Evolutionary conservation across 2,329 filamentous ascomycete species (phyloP).

Genomic region (Colletotrichum agaves): DNA sequence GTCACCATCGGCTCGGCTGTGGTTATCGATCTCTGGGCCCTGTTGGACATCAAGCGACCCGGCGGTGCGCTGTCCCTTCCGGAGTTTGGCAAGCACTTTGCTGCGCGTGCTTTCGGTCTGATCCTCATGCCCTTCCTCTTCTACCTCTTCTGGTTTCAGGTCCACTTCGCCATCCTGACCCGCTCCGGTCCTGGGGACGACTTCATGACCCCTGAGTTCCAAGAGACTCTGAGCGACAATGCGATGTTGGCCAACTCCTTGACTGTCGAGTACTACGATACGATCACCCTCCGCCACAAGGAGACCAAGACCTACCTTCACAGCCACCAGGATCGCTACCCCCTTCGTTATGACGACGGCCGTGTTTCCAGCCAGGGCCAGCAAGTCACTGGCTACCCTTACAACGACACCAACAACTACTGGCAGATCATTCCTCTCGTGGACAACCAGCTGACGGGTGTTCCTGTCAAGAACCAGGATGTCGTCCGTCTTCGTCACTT

Average conservation of each 20-base stretch:
- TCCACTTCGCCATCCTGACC: constrained; percentile 91
- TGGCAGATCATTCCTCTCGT: constrained; percentile 88
- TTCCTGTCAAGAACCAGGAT: constrained; percentile 83
- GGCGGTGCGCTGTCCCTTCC: constrained; percentile 82
- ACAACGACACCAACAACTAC: constrained; percentile 98
- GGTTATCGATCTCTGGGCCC: constrained; percentile 92
- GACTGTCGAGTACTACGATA: constrained; percentile 89
- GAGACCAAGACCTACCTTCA: constrained; percentile 97
- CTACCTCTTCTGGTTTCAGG: constrained; percentile 99
- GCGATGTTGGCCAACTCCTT: constrained; percentile 88
- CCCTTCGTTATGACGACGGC: constrained; percentile 95
- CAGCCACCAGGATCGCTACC: constrained; percentile 90
- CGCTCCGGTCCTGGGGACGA: constrained; percentile 95
- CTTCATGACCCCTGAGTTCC: constrained; percentile 98
- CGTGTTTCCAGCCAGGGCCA: constrained; percentile 97
- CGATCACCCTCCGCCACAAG: constrained; percentile 90
- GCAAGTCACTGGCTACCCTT: constrained; percentile 97
- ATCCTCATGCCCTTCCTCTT: constrained; percentile 95
- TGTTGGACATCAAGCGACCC: constrained; percentile 87
- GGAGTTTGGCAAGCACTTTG: constrained; percentile 90
- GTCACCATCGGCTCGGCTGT: constrained; percentile 96
- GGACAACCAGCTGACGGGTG: constrained; percentile 67
- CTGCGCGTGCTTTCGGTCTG: constrained; percentile 84
- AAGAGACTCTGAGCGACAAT: constrained; percentile 96
- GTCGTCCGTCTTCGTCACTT: constrained; percentile 87